Percentiles rank a stretch among this genome's conserved stretches.
Evolutionary conservation across 306 rosid genomes (phyloP).

Genomic region (Vigna reflexopilosa): DNA sequence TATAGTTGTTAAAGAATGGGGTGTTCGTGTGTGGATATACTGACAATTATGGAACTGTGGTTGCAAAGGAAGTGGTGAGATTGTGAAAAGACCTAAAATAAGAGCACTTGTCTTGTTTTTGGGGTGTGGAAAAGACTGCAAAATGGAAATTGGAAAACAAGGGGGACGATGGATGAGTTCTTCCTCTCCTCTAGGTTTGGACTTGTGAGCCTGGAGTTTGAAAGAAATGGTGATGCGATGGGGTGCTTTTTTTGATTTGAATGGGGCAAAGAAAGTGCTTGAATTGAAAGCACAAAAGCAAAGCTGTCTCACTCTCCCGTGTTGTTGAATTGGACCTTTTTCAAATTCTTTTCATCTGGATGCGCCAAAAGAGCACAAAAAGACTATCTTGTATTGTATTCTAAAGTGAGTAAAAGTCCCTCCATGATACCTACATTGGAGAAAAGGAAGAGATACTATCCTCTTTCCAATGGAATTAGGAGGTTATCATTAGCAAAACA

Average conservation of each 20-base stretch:
- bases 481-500: constrained; percentile 27
- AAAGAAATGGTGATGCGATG: constrained; percentile 46
- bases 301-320: constrained; percentile 37
- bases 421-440: background rate
- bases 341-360: constrained; percentile 42
- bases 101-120: constrained; percentile 26
- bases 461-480: constrained; percentile 39
- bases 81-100: constrained; percentile 38
- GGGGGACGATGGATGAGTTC: constrained; percentile 32
- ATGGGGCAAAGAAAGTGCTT: constrained; percentile 31
- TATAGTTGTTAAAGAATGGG: background rate
- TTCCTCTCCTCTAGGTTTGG: background rate
- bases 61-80: constrained; percentile 41
- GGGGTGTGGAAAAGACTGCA: constrained; percentile 44
- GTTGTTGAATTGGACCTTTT: constrained; percentile 51
- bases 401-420: background rate
- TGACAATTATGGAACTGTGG: constrained; percentile 36
- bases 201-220: constrained; percentile 50
- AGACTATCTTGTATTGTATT: constrained; percentile 31
- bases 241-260: constrained; percentile 41
- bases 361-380: constrained; percentile 59
- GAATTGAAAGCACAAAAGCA: constrained; percentile 53
- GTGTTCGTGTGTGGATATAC: background rate
- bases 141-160: constrained; percentile 32
- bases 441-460: background rate